Conservation (phyloP, 2,329 filamentous ascomycete genomes). For the Neofusicoccum umdonicola region DNA sequence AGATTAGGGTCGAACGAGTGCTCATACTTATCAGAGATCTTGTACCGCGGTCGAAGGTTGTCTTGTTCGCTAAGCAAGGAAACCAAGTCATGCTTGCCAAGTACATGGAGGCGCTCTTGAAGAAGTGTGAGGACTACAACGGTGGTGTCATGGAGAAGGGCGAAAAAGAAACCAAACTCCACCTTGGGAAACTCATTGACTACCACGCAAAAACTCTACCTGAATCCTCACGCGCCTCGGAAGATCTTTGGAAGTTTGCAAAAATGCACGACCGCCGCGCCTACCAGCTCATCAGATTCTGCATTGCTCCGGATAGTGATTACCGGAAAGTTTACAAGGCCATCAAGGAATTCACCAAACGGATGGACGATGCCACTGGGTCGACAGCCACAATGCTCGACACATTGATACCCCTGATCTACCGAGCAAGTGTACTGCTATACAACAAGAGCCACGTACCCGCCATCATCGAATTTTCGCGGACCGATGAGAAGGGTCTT, state of each 20-base stretch:
- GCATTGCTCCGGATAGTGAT: constrained; percentile 80
- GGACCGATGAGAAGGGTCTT: constrained; percentile 76
- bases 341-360: constrained; percentile 83
- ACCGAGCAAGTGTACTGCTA: constrained; percentile 77
- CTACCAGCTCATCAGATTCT: constrained; percentile 85
- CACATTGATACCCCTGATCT: constrained; percentile 77
- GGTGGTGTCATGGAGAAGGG: constrained; percentile 77
- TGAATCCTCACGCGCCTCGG: constrained; percentile 67
- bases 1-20: constrained; percentile 78
- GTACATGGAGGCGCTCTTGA: constrained; percentile 72
- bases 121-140: constrained; percentile 85
- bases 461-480: constrained; percentile 82
- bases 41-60: constrained; percentile 74
- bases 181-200: constrained; percentile 69
- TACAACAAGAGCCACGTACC: constrained; percentile 95
- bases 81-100: constrained; percentile 73
- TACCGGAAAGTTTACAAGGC: constrained; percentile 89
- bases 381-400: constrained; percentile 65
- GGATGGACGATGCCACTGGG: constrained; percentile 67
- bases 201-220: constrained; percentile 74
- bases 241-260: constrained; percentile 85
- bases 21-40: constrained; percentile 77
- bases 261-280: constrained; percentile 85
- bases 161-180: constrained; percentile 63
- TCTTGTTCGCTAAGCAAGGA: constrained; percentile 82